A percentile compares a stretch with the other conserved stretches of the same genome.
Evolutionary conservation across 768 basidiomycete genomes (phyloP).

Genomic region (Amanita phalloides): DNA sequence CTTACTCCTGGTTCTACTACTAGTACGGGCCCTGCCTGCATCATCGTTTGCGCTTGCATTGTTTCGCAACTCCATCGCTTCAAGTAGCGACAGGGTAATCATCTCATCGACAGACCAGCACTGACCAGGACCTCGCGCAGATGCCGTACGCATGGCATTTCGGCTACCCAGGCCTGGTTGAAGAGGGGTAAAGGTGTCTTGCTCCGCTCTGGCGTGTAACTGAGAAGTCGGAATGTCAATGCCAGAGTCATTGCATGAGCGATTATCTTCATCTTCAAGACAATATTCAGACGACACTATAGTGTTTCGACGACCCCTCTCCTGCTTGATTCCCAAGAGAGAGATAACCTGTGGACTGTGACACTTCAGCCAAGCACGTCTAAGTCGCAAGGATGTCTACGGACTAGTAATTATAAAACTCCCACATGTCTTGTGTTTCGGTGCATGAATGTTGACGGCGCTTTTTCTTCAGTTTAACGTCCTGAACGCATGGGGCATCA

Average conservation of each 20-base stretch:
- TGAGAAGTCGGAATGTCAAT: background rate
- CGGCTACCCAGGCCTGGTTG: background rate
- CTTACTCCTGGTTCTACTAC: background rate
- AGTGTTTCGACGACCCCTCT: background rate
- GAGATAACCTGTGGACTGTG: slow-evolving; percentile 1
- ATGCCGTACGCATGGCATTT: background rate
- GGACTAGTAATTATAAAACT: slow-evolving; percentile 2
- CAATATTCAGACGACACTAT: background rate
- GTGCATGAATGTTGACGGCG: background rate
- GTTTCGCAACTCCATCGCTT: slow-evolving; percentile 19
- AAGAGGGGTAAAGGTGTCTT: background rate
- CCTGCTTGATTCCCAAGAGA: background rate
- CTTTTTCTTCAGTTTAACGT: background rate
- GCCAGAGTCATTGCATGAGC: slow-evolving; percentile 1
- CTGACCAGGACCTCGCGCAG: background rate
- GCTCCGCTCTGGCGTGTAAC: background rate
- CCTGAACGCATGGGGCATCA: background rate
- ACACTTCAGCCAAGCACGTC: background rate
- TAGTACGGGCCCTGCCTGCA: background rate
- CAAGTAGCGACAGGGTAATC: slow-evolving; percentile 18
- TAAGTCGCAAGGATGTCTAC: background rate
- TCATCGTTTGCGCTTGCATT: background rate
- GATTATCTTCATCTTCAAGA: background rate
- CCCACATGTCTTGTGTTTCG: background rate
- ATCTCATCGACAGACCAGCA: slow-evolving; percentile 12